These are phyloP conservation scores for Mycena venus DNA, from an alignment of 768 basidiomycete species.

Conservation along the genomic window DNA sequence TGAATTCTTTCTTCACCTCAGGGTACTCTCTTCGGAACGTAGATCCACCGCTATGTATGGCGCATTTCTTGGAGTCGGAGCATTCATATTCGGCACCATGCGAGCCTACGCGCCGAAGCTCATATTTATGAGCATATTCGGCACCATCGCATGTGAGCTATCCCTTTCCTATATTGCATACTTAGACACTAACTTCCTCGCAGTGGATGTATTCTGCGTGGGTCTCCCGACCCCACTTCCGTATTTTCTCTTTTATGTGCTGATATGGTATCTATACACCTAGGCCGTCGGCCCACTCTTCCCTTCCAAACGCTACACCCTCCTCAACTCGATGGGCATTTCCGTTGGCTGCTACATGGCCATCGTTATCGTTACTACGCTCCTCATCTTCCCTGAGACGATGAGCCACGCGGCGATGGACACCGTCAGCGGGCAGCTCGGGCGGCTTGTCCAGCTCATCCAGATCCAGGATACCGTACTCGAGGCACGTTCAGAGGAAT, in stretches of 20 bases:
- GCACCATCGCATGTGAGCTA: conserved; percentile 52
- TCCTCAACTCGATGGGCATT: conserved; percentile 57
- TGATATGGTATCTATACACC: conserved; percentile 38
- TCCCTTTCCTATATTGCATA: conserved; percentile 40
- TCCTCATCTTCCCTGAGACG: conserved; percentile 67
- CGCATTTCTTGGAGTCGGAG: conserved; percentile 61
- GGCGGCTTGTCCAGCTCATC: conserved; percentile 43
- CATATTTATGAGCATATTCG: conserved; percentile 59
- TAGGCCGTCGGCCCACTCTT: conserved; percentile 64
- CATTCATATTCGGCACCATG: conserved; percentile 58
- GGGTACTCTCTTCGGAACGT: background rate
- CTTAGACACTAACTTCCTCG: background rate
- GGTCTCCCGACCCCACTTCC: conserved; percentile 20
- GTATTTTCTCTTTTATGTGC: conserved; percentile 12
- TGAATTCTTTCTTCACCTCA: background rate
- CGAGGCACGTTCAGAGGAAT: background rate
- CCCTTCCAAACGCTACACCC: conserved; percentile 58
- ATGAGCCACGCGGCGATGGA: conserved; percentile 57
- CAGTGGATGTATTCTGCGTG: conserved; percentile 56
- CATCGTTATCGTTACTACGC: conserved; percentile 57
- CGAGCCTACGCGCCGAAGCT: conserved; percentile 63
- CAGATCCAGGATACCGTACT: conserved; percentile 47
- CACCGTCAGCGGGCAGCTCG: conserved; percentile 43
- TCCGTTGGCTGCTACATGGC: conserved; percentile 62
- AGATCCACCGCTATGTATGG: conserved; percentile 62